These are phyloP conservation scores for Globisporangium yorkense DNA, from an alignment of 352 stramenopile genomes.

Conservation along the genomic window DNA sequence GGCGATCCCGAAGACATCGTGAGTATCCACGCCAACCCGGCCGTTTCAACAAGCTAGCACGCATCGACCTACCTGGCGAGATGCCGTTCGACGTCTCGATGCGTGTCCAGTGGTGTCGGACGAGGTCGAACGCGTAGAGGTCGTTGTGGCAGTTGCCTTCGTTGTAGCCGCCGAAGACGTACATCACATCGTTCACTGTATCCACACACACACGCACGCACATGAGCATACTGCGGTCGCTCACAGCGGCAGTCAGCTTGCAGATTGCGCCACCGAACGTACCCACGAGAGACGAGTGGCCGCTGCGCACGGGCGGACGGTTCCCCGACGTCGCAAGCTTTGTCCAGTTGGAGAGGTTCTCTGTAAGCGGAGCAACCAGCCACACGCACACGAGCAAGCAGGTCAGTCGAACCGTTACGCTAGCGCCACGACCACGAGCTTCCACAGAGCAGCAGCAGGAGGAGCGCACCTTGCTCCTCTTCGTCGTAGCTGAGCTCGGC, in stretches of 20 bases:
- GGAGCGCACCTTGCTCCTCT: constrained; percentile 31
- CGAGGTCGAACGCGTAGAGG: constrained; percentile 75
- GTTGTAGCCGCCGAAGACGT: constrained; percentile 82
- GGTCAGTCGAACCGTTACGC: constrained; percentile 7
- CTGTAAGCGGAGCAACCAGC: constrained; percentile 11
- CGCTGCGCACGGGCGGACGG: constrained; percentile 64
- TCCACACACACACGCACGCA: constrained; percentile 1
- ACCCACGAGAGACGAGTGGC: constrained; percentile 77
- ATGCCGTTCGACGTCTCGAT: constrained; percentile 75
- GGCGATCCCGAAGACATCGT: background rate
- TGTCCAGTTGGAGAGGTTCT: constrained; percentile 65
- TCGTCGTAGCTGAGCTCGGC: constrained; percentile 60
- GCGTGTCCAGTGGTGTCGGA: constrained; percentile 73
- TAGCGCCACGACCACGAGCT: background rate
- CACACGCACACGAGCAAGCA: background rate
- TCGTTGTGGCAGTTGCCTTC: constrained; percentile 84
- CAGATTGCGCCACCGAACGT: constrained; percentile 7
- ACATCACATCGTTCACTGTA: constrained; percentile 71
- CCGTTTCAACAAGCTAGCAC: background rate
- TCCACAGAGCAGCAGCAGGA: background rate
- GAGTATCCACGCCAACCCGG: background rate
- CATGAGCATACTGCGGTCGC: background rate
- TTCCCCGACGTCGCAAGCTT: constrained; percentile 66
- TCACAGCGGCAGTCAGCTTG: background rate
- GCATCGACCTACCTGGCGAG: constrained; percentile 36